phyloP scores from a whole-genome alignment of 768 basidiomycete genomes.

The Strobilomyces confusus region DNA sequence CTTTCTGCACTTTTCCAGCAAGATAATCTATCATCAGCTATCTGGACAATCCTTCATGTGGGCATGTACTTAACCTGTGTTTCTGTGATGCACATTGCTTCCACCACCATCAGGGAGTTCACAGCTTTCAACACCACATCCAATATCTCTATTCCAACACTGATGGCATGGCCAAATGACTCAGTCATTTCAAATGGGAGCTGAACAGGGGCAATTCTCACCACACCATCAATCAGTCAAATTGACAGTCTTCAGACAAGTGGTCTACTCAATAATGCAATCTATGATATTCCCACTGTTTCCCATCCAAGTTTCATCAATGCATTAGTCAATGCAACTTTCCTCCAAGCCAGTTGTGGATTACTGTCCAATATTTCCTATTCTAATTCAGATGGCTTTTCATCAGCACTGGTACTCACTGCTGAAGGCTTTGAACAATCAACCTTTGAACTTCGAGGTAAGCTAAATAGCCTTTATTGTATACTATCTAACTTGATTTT shows the following conservation, averaged over 20 bases:
- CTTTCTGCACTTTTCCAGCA: conserved; percentile 9
- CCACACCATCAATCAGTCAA: not conserved
- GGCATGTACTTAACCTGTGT: conserved; percentile 15
- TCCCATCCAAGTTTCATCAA: not conserved
- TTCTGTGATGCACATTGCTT: conserved; percentile 18
- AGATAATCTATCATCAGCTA: not conserved
- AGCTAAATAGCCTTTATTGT: no score
- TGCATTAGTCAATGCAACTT: conserved; percentile 5
- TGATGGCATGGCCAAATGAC: conserved; percentile 4
- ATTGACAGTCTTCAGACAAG: not conserved
- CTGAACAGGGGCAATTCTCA: not conserved
- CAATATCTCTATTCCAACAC: not conserved
- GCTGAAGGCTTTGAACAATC: not conserved
- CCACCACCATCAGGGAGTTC: conserved; percentile 21
- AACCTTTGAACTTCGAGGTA: not conserved
- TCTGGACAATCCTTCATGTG: not conserved
- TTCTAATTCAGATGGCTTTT: not conserved
- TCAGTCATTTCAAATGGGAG: not conserved
- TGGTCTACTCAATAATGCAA: conserved; percentile 11
- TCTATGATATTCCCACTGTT: not conserved
- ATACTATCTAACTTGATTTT: not conserved
- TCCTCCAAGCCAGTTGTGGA: not conserved
- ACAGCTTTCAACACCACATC: not conserved
- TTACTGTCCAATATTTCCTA: conserved; percentile 6
- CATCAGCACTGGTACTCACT: not conserved